Evolutionary conservation across 23 red algal genomes (phyloP).

Genomic region (Agarophyton chilense): DNA sequence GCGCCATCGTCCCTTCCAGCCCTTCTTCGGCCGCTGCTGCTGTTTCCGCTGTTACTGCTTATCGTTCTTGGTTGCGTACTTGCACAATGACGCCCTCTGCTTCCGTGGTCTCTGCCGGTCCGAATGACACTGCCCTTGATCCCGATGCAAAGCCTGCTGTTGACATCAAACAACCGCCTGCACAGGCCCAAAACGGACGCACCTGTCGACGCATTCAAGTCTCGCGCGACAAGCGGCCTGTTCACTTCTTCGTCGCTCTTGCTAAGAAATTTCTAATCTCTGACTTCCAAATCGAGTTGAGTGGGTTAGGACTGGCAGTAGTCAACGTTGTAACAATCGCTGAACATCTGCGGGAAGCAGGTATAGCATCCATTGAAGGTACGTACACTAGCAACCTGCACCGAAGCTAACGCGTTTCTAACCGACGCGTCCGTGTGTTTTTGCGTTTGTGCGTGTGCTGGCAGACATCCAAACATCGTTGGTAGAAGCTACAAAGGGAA

Average conservation of each 20-base stretch:
- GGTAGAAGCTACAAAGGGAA: conserved; percentile 50
- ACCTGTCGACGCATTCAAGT: conserved; percentile 75
- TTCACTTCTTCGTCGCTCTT: conserved; percentile 76
- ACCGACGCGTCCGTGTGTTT: neutral
- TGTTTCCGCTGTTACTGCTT: neutral
- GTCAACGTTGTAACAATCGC: conserved; percentile 78
- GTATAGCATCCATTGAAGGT: conserved; percentile 59
- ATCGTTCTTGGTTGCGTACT: neutral
- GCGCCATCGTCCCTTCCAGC: neutral
- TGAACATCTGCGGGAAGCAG: conserved; percentile 58
- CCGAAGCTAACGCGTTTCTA: neutral
- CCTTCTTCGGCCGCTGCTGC: neutral
- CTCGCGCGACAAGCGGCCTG: conserved; percentile 69
- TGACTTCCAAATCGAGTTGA: conserved; percentile 76
- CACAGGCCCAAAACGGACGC: neutral
- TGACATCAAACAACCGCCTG: neutral
- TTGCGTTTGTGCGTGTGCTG: neutral
- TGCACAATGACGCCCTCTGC: neutral
- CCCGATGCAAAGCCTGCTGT: neutral
- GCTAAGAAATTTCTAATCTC: conserved; percentile 75
- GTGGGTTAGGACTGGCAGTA: conserved; percentile 80
- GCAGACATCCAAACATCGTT: conserved; percentile 79
- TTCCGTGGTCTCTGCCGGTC: neutral
- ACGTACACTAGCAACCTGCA: conserved; percentile 11
- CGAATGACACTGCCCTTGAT: neutral